These are phyloP conservation scores for Chytriomyces confervae DNA, from an alignment of 192 early-diverging fungal species.

Conservation along the genomic window DNA sequence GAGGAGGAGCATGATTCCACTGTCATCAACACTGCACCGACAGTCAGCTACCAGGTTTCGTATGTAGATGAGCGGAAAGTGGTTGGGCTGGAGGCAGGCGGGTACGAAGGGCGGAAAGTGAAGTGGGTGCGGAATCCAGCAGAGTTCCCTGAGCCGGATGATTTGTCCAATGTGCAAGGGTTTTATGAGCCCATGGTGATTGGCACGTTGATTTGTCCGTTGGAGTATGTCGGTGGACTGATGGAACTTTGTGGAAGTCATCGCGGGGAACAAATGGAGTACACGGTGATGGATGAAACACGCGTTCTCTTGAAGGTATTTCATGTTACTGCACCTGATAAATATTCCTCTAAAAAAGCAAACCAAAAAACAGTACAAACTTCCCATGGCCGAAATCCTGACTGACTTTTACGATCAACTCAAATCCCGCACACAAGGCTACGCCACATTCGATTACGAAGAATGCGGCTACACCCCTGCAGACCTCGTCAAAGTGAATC, in stretches of 20 bases:
- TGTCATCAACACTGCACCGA: constrained; percentile 90
- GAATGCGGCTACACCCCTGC: constrained; percentile 83
- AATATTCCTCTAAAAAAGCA: constrained; percentile 42
- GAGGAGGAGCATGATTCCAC: constrained; percentile 90
- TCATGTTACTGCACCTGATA: neutral
- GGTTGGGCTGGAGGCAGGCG: constrained; percentile 12
- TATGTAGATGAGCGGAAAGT: constrained; percentile 42
- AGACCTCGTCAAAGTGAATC: constrained; percentile 89
- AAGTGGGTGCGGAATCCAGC: constrained; percentile 78
- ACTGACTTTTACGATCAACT: constrained; percentile 95
- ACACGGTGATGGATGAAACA: constrained; percentile 84
- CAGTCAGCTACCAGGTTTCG: constrained; percentile 79
- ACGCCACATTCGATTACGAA: constrained; percentile 94
- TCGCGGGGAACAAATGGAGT: constrained; percentile 85
- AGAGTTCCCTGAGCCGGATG: constrained; percentile 85
- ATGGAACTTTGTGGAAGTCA: constrained; percentile 69
- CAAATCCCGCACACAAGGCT: constrained; percentile 90
- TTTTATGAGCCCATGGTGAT: constrained; percentile 87
- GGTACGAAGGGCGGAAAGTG: constrained; percentile 42
- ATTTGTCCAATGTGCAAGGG: constrained; percentile 64
- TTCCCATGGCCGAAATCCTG: constrained; percentile 93
- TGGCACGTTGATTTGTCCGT: constrained; percentile 91
- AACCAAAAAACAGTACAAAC: constrained; percentile 75
- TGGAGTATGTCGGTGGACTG: constrained; percentile 54
- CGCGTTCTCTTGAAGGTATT: constrained; percentile 32